Base-by-base conservation (phyloP, 2,329 filamentous ascomycete genomes). In the Fusarium virguliforme region DNA sequence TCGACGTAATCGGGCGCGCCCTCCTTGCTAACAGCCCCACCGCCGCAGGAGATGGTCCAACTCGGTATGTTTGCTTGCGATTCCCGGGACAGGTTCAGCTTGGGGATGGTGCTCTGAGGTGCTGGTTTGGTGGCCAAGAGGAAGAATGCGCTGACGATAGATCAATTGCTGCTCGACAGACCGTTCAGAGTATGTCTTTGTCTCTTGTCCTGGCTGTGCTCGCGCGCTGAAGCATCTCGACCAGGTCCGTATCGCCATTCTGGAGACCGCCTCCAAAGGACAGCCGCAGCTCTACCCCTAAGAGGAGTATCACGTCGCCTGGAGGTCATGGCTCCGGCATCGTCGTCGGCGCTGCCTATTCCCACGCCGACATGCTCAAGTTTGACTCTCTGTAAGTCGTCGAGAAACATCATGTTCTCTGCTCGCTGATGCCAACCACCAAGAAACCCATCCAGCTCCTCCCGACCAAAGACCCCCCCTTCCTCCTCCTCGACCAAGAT, bases 21-120 rank as follows among this genome's bases (percentile, higher is more conserved):
- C 60, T 68, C 65, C 73, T 71, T 76, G 74, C 79, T 83, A 75
- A 82, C 79, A 74, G 74, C 79, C 79, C 79, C 76, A 78, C 80
- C 75, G 81, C 76, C 84, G 79, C 86, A 98, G 94, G 96, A 99
- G 88, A 99, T 99, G 96, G 94, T 98, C 76, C 95, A 99, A 92
- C 95, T 99, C 86, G 95, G 96, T 98, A 91, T 78, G 87, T 86
- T 18, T 18, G 61, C 62, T 60, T 56, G 34, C 37, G 53, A 58
- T 74, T 55, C 43, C 58, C 53, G 30, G 18, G 18, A 18, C 18
- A 18, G 18, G 18, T 54, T 46, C 41, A 4, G 24, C 41, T 26
- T 13, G 41, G 63, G 41, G 56, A 46, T 18, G 18, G 48, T 38
- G 43, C 50, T 65, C 38, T 60, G 62, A 60, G 28, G 62, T 38